Conservation (phyloP, 768 basidiomycete species). For the Rossbeevera mucosa region DNA sequence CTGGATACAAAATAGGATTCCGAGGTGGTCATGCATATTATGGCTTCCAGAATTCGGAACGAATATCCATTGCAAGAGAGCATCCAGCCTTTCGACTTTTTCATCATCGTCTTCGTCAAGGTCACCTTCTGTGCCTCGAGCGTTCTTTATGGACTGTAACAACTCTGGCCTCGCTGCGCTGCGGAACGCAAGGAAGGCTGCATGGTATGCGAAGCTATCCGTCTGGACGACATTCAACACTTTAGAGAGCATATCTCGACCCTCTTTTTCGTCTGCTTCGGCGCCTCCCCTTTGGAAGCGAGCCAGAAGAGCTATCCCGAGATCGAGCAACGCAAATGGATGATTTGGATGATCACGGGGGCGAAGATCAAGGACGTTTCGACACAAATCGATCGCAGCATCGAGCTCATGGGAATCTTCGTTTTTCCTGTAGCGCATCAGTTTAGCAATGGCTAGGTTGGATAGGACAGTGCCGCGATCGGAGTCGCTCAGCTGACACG, state of each 20-base stretch:
- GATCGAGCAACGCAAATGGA: neutral
- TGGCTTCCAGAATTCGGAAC: neutral
- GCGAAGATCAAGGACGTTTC: neutral
- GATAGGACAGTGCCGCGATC: constrained; percentile 5
- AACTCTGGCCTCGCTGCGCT: neutral
- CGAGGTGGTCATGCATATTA: neutral
- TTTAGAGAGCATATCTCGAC: neutral
- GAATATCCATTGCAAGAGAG: neutral
- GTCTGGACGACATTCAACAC: neutral
- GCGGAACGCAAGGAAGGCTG: neutral
- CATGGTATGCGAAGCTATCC: neutral
- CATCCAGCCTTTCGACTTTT: neutral
- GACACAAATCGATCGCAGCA: neutral
- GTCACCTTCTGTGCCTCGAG: neutral
- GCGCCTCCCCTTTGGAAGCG: neutral
- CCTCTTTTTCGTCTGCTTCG: neutral
- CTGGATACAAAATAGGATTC: neutral
- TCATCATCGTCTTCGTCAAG: neutral
- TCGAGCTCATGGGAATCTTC: neutral
- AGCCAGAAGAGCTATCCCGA: neutral
- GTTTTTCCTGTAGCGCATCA: neutral
- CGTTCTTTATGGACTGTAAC: neutral
- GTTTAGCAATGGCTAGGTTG: constrained; percentile 6
- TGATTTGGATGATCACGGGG: neutral
- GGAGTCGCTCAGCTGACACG: constrained; percentile 10